Evolutionary conservation across 208 protist species (phyloP).

Genomic region (Histomonas meleagridis): DNA sequence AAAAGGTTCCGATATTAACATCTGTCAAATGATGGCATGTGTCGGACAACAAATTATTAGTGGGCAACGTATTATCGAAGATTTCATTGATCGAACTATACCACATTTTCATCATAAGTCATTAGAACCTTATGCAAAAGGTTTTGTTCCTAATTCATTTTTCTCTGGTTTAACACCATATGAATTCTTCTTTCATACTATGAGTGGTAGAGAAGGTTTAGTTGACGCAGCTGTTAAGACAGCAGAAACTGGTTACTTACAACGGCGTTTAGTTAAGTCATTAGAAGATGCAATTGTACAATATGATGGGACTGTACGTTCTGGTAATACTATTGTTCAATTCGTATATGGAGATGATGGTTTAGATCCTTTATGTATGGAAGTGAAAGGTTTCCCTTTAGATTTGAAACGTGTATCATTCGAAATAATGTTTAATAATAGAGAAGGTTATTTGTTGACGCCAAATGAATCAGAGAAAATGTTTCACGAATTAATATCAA

Average conservation of each 20-base stretch:
- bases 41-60: conserved; percentile 93
- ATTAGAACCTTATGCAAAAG: conserved; percentile 71
- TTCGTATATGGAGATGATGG: conserved; percentile 90
- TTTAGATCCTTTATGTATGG: conserved; percentile 88
- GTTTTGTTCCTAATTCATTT: conserved; percentile 95
- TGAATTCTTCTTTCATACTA: conserved; percentile 99
- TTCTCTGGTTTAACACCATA: conserved; percentile 85
- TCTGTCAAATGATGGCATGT: conserved; percentile 91
- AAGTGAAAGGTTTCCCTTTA: conserved; percentile 49
- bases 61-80: conserved; percentile 86
- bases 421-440: not conserved
- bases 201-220: conserved; percentile 71
- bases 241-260: conserved; percentile 99
- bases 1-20: conserved; percentile 95
- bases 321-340: conserved; percentile 55
- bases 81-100: conserved; percentile 86
- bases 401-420: not conserved
- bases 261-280: conserved; percentile 87
- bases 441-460: not conserved
- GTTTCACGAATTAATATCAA: not conserved
- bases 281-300: conserved; percentile 53
- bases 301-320: conserved; percentile 93
- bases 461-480: not conserved
- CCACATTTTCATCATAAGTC: conserved; percentile 84
- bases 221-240: conserved; percentile 99